These are phyloP conservation scores for Diaporthe australafricana DNA, from an alignment of 2,329 filamentous ascomycete genomes.

Conservation along the genomic window DNA sequence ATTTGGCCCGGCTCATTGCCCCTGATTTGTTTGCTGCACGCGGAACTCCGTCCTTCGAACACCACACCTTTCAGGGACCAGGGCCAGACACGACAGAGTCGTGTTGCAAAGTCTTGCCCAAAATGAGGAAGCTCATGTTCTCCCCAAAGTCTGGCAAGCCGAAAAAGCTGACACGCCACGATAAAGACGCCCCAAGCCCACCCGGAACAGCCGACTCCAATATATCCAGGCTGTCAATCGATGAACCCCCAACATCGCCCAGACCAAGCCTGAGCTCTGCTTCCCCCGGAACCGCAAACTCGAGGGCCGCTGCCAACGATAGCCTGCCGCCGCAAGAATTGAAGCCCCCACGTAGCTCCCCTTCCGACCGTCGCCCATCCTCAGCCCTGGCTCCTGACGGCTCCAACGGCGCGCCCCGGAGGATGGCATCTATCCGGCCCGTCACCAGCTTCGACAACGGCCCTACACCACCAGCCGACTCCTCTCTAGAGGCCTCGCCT, in stretches of 20 bases:
- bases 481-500: constrained; percentile 51
- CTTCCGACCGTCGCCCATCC: constrained; percentile 42
- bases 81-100: constrained; percentile 34
- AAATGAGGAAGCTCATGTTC: constrained; percentile 38
- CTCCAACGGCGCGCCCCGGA: constrained; percentile 43
- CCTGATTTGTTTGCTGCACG: constrained; percentile 40
- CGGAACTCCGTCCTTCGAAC: constrained; percentile 22
- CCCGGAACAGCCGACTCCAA: constrained; percentile 35
- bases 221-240: constrained; percentile 35
- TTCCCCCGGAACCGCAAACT: constrained; percentile 29
- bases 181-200: constrained; percentile 35
- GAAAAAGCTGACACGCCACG: constrained; percentile 37
- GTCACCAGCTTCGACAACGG: constrained; percentile 65
- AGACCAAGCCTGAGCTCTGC: constrained; percentile 35
- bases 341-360: constrained; percentile 39
- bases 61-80: constrained; percentile 34
- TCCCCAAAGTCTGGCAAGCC: constrained; percentile 33
- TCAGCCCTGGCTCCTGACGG: constrained; percentile 39
- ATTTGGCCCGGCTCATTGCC: constrained; percentile 36
- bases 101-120: constrained; percentile 33
- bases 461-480: constrained; percentile 52
- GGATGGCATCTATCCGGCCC: constrained; percentile 62
- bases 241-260: constrained; percentile 34
- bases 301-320: constrained; percentile 18
- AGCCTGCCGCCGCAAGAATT: constrained; percentile 30